Percentiles rank a stretch among this genome's conserved stretches.
These are phyloP conservation scores for Cornus controversa DNA, from an alignment of 148 eudicot genomes.

Conservation along the genomic window DNA sequence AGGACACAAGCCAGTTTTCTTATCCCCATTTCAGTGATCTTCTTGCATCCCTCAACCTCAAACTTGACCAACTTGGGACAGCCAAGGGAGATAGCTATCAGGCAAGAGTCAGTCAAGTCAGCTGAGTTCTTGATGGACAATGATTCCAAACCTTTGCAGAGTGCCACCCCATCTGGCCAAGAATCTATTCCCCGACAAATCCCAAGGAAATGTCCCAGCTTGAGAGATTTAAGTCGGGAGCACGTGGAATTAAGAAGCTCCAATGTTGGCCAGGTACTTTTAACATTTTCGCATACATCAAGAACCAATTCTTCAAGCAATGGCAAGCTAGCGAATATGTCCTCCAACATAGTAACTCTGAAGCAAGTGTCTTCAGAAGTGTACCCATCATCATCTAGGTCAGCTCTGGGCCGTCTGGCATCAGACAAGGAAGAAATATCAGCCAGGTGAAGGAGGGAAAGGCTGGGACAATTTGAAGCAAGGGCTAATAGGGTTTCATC, in stretches of 20 bases:
- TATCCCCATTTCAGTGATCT: conserved; percentile 60
- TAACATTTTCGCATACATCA: conserved; percentile 68
- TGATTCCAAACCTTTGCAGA: conserved; percentile 60
- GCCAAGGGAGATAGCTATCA: conserved; percentile 74
- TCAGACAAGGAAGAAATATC: conserved; percentile 41
- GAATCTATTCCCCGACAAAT: conserved; percentile 61
- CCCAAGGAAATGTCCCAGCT: conserved; percentile 65
- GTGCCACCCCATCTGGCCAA: conserved; percentile 58
- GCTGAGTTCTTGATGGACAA: conserved; percentile 64
- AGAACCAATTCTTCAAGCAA: conserved; percentile 59
- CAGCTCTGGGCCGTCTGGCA: conserved; percentile 10
- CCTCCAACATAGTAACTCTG: conserved; percentile 36
- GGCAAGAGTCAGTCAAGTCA: conserved; percentile 62
- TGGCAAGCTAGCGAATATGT: conserved; percentile 50
- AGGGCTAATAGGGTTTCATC: conserved; percentile 49
- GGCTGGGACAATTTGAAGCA: conserved; percentile 43
- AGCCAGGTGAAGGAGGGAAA: conserved; percentile 53
- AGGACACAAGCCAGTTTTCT: conserved; percentile 67
- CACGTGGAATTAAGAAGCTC: conserved; percentile 57
- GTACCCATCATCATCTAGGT: conserved; percentile 34
- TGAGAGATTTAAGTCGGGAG: conserved; percentile 46
- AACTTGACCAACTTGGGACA: conserved; percentile 61
- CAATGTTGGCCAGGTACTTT: conserved; percentile 54
- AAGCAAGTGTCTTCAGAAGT: conserved; percentile 40
- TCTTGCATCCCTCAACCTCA: conserved; percentile 62